These are phyloP conservation scores for Apiospora phragmitis DNA, from an alignment of 2,329 filamentous ascomycete genomes.

Conservation along the genomic window DNA sequence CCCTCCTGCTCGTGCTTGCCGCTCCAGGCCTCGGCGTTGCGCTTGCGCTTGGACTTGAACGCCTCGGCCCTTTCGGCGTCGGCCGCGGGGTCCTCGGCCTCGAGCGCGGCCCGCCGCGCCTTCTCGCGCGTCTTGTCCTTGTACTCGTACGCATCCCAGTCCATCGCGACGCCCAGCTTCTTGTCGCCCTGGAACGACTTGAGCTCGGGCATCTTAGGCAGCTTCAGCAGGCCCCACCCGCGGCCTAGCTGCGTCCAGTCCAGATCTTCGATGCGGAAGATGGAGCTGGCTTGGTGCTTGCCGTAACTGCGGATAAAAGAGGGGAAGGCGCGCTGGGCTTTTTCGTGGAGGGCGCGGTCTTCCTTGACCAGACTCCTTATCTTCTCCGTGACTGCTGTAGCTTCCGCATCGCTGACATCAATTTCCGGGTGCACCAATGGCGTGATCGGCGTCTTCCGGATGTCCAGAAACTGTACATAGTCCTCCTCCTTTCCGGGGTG, in stretches of 20 bases:
- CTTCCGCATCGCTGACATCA: conserved; percentile 61
- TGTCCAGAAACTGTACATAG: conserved; percentile 82
- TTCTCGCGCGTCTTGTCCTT: conserved; percentile 72
- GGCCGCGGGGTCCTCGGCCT: conserved; percentile 36
- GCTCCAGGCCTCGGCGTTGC: conserved; percentile 72
- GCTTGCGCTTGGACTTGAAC: conserved; percentile 51
- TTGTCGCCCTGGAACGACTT: conserved; percentile 71
- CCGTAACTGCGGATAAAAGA: conserved; percentile 90
- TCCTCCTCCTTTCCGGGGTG: conserved; percentile 85
- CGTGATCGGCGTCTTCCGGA: conserved; percentile 81
- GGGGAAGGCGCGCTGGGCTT: conserved; percentile 88
- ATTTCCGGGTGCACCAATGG: conserved; percentile 60
- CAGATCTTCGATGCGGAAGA: conserved; percentile 80
- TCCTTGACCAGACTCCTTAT: conserved; percentile 60
- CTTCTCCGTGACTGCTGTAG: conserved; percentile 51
- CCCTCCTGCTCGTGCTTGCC: conserved; percentile 67
- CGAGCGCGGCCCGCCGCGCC: conserved; percentile 58
- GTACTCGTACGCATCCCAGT: conserved; percentile 70
- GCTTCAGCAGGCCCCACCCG: conserved; percentile 81
- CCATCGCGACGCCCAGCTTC: conserved; percentile 60
- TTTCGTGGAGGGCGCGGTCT: conserved; percentile 71
- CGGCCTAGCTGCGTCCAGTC: conserved; percentile 82
- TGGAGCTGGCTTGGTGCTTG: conserved; percentile 87
- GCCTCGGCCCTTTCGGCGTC: conserved; percentile 13
- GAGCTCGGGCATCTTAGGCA: conserved; percentile 93